phyloP scores from a whole-genome alignment of 2,329 filamentous ascomycete species.

The Ophiosphaerella narmari region DNA sequence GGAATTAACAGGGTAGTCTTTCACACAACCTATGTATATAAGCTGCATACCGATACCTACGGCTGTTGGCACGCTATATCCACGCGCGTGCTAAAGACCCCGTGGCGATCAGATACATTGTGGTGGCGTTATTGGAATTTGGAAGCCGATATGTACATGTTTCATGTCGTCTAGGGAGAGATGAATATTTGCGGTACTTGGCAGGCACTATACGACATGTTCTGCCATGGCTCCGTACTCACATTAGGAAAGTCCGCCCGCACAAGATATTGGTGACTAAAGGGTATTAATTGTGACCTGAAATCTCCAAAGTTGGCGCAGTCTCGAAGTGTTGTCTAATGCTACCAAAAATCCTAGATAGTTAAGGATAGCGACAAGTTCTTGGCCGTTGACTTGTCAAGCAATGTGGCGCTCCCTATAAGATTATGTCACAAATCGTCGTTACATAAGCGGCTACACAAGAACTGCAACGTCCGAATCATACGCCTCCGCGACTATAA shows the following conservation, averaged over 20 bases:
- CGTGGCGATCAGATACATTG: slow-evolving; percentile 4
- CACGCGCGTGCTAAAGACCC: slow-evolving; percentile 22
- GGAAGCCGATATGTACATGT: too few species aligned
- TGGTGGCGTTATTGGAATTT: slow-evolving; percentile 1
- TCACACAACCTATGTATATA: slow-evolving; percentile 27
- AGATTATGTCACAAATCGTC: neutral
- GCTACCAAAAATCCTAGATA: too few species aligned
- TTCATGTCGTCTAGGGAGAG: neutral
- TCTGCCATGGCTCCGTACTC: too few species aligned
- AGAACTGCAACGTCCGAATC: too few species aligned
- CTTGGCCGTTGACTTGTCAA: neutral
- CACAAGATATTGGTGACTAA: too few species aligned
- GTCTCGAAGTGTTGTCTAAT: too few species aligned
- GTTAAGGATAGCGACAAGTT: neutral
- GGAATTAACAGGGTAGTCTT: slow-evolving; percentile 51
- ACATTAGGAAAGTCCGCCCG: too few species aligned
- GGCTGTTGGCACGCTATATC: slow-evolving; percentile 12
- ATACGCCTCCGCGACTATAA: too few species aligned
- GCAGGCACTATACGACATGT: too few species aligned
- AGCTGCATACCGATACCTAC: slow-evolving; percentile 26
- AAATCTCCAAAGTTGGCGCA: too few species aligned
- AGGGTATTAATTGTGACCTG: too few species aligned
- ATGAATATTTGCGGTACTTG: neutral
- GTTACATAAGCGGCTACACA: too few species aligned
- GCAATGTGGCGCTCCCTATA: neutral